phyloP scores from a whole-genome alignment of 2,329 filamentous ascomycete species.

The Calonectria honghensis region DNA sequence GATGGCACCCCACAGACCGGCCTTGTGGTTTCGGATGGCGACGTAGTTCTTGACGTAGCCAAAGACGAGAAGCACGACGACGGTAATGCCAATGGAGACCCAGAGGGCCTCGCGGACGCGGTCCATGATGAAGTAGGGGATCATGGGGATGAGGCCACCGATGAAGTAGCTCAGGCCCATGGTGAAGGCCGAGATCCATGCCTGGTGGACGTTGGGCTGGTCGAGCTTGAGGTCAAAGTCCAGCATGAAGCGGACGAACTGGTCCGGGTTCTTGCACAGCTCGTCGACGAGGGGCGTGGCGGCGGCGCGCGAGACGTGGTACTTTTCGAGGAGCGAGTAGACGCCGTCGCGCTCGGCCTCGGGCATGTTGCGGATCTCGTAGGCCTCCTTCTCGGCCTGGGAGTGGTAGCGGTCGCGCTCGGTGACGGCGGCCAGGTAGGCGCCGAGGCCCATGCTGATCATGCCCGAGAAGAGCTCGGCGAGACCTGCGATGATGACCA shows the following conservation, averaged over 20 bases:
- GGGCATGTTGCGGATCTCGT: constrained; percentile 65
- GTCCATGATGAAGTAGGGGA: constrained; percentile 79
- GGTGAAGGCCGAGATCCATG: constrained; percentile 76
- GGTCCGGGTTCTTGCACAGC: constrained; percentile 67
- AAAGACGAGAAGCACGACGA: constrained; percentile 76
- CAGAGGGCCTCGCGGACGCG: constrained; percentile 70
- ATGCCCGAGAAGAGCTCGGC: constrained; percentile 85
- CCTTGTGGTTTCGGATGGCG: constrained; percentile 69
- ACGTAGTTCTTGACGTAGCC: constrained; percentile 79
- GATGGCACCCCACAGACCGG: constrained; percentile 75
- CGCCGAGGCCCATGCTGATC: constrained; percentile 86
- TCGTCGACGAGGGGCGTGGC: constrained; percentile 69
- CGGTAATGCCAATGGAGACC: constrained; percentile 76
- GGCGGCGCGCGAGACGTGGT: constrained; percentile 66
- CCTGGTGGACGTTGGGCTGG: constrained; percentile 64
- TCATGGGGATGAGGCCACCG: constrained; percentile 81
- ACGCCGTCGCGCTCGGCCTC: constrained; percentile 68
- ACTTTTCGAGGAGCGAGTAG: constrained; percentile 70
- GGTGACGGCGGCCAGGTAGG: constrained; percentile 80
- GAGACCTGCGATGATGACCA: constrained; percentile 82
- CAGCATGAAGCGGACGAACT: constrained; percentile 76
- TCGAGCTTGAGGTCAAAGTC: constrained; percentile 73
- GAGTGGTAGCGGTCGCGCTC: constrained; percentile 72
- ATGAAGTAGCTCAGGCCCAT: constrained; percentile 82
- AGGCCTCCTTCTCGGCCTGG: constrained; percentile 67